Base-by-base conservation (phyloP, 148 eudicot genomes). In the Persicaria maculosa region DNA sequence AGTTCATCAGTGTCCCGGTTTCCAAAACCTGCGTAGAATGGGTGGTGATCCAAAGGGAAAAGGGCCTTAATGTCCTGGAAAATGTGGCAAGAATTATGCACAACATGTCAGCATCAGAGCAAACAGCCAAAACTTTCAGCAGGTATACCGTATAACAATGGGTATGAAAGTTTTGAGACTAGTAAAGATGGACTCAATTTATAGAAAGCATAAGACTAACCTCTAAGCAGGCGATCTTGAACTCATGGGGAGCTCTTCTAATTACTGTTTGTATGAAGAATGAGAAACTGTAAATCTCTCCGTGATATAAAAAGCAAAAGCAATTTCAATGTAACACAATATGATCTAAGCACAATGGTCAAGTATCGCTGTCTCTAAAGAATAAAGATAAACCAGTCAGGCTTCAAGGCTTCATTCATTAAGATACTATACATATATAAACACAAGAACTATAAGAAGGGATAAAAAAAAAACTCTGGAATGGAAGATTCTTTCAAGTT, bases 191-290 rank as follows among this genome's bases (percentile, higher is more conserved):
- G 72, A 45, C 55, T 12, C 0, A 44, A 15, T n/a, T 52, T 14
- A 72, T 43, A 72, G 44, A 72, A 72, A 36, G 46, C 9, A 50
- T 73, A 59, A 61, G 78, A 85, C 89, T 10, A 45, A 95, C 98
- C 97, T 92, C 91, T 82, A 95, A 86, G 87, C 98, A 95, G 62
- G 93, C 82, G 69, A 95, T 95, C 82, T 95, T 95, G 86, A 95
- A 95, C 82, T 95, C 97, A 72, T 95, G 98, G 54, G 98, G 98
- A 77, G 98, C 97, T 83, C 98, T 88, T 88, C 96, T 86, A 68
- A 95, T 93, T 44, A 95, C 98, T 95, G 93, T 84, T 31, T 46
- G 22, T 47, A 25, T 74, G 62, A 44, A 73, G 6, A 36, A 58
- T n/a, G 8, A 11, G 50, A 70, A 10, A 52, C 57, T 7, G 9